Conservation (phyloP, 768 basidiomycete genomes). For the Fomitopsis serialis region DNA sequence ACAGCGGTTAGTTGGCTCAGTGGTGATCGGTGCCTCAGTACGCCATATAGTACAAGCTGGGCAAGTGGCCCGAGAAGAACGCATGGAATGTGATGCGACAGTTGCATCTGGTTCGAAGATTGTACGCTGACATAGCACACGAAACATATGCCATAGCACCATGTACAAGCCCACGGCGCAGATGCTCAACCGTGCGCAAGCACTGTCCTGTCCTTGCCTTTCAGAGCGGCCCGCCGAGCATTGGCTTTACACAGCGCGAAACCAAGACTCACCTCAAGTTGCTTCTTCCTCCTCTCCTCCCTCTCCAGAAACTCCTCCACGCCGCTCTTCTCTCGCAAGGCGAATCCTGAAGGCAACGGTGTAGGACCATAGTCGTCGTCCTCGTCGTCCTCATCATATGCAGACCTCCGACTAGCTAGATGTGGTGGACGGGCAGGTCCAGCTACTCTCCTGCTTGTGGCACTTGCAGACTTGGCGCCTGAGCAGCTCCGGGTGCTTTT, state of each 20-base stretch:
- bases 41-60: background rate
- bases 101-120: no score
- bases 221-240: no score
- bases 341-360: constrained; percentile 51
- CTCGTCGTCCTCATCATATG: constrained; percentile 45
- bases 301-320: constrained; percentile 80
- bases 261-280: constrained; percentile 47
- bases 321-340: constrained; percentile 47
- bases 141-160: no score
- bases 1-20: background rate
- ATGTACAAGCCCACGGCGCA: no score
- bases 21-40: background rate
- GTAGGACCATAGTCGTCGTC: constrained; percentile 85
- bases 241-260: no score
- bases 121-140: no score
- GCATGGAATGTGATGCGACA: no score
- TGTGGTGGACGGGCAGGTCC: constrained; percentile 51
- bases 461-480: no score
- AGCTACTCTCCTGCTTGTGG: constrained; percentile 30
- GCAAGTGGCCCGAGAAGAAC: no score
- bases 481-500: constrained; percentile 25
- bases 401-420: constrained; percentile 15
- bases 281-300: constrained; percentile 72
- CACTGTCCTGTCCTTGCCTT: no score
- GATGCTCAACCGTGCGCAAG: no score